Conservation (phyloP, 306 rosid species). For the Senna siamea region DNA sequence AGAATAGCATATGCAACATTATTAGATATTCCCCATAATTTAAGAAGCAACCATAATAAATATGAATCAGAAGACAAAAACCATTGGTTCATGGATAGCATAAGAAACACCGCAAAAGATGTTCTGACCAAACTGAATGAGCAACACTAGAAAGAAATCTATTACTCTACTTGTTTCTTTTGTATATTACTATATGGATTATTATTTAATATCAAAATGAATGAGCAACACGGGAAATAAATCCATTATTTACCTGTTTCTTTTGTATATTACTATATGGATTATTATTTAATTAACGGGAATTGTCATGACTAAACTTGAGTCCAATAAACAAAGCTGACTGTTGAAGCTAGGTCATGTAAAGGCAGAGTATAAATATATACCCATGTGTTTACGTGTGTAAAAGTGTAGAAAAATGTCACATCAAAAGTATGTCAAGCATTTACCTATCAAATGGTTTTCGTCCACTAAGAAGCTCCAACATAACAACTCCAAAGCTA, state of each 20-base stretch:
- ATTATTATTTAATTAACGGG: not conserved
- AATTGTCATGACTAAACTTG: not conserved
- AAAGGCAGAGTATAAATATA: constrained; percentile 11
- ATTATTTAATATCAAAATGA: not conserved
- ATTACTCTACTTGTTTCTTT: not conserved
- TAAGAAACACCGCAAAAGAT: constrained; percentile 1
- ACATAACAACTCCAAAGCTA: constrained; percentile 94
- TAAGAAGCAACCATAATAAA: constrained; percentile 3
- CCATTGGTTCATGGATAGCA: not conserved
- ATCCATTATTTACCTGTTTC: not conserved
- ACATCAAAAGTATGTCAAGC: constrained; percentile 12
- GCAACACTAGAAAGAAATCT: not conserved
- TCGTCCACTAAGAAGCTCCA: constrained; percentile 95
- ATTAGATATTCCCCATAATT: not conserved
- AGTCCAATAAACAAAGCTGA: constrained; percentile 1
- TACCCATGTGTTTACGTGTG: not conserved
- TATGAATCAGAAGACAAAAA: not conserved
- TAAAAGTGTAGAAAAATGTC: not conserved
- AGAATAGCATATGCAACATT: not conserved
- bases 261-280: not conserved
- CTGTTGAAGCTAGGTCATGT: constrained; percentile 24
- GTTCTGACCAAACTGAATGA: not conserved
- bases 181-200: not conserved
- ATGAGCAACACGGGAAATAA: not conserved
- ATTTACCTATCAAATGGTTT: constrained; percentile 90